phyloP scores from a whole-genome alignment of 805 yeast species.

The Hanseniaspora guilliermondii region DNA sequence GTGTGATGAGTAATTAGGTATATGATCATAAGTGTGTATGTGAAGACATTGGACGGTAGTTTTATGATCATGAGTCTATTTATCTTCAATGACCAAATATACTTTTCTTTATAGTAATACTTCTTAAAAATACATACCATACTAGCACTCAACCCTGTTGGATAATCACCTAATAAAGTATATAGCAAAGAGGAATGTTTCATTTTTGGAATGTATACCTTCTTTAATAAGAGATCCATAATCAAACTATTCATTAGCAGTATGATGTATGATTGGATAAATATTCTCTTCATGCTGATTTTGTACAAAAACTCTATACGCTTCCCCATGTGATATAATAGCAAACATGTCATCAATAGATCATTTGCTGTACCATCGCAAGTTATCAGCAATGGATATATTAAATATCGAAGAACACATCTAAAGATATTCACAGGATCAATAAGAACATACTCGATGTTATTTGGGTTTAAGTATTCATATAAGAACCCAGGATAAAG shows the following conservation, averaged over 20 bases:
- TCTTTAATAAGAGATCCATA: not conserved
- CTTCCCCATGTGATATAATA: slow-evolving; percentile 4
- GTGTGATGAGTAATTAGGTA: not conserved
- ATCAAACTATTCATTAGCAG: not conserved
- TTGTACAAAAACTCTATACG: slow-evolving; percentile 4
- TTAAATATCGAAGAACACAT: not conserved
- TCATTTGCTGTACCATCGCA: slow-evolving; percentile 8
- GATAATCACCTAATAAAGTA: not conserved
- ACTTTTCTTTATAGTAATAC: not conserved
- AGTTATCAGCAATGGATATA: slow-evolving; percentile 6
- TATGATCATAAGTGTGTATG: not conserved
- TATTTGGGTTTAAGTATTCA: slow-evolving; percentile 7
- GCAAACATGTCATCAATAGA: not conserved
- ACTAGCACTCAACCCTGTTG: not conserved
- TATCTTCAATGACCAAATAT: not conserved
- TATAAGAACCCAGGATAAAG: slow-evolving; percentile 4
- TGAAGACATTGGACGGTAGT: slow-evolving; percentile 1
- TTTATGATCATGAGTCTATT: not conserved
- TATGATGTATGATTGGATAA: not conserved
- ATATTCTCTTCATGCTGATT: slow-evolving; percentile 1
- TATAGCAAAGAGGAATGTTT: not conserved
- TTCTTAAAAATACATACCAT: not conserved
- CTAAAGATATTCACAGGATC: not conserved
- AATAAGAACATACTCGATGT: not conserved
- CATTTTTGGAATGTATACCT: not conserved